Percentiles rank a stretch among this genome's conserved stretches.
Conservation (phyloP, 768 basidiomycete genomes). For the Punctularia strigosozonata region DNA sequence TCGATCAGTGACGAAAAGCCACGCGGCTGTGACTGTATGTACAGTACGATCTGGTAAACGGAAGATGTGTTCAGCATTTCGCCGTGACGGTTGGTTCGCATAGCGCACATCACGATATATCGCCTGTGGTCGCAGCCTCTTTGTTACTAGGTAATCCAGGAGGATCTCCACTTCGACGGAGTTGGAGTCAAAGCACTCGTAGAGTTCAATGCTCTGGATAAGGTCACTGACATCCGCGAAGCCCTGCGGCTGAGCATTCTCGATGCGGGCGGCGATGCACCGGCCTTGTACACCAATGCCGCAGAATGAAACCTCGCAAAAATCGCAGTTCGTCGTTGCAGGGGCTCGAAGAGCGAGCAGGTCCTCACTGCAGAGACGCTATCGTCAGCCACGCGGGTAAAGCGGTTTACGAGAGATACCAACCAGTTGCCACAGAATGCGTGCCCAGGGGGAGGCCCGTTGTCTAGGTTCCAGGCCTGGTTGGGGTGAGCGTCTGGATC, state of each 20-base stretch:
- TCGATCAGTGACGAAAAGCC: constrained; percentile 61
- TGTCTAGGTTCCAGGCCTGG: constrained; percentile 66
- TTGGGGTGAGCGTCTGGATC: constrained; percentile 62
- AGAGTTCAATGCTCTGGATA: constrained; percentile 63
- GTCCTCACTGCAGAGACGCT: constrained; percentile 42
- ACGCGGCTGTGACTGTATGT: constrained; percentile 47
- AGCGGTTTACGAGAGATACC: constrained; percentile 8
- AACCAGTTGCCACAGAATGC: constrained; percentile 76
- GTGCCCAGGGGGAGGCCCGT: constrained; percentile 72
- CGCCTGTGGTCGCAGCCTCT: constrained; percentile 50
- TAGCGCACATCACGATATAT: constrained; percentile 64
- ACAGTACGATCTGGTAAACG: constrained; percentile 41
- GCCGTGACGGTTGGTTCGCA: no score
- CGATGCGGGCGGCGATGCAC: constrained; percentile 49
- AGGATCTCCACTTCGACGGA: constrained; percentile 74
- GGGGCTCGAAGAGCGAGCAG: constrained; percentile 64
- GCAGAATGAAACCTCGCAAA: constrained; percentile 76
- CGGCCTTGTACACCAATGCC: constrained; percentile 69
- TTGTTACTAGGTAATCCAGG: constrained; percentile 64
- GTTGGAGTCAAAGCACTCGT: constrained; percentile 73
- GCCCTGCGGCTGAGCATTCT: constrained; percentile 55
- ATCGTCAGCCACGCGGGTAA: constrained; percentile 1
- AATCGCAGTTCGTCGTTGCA: constrained; percentile 70
- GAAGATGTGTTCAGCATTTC: no score
- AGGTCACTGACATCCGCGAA: constrained; percentile 61